Evolutionary conservation across 2,329 filamentous ascomycete genomes (phyloP), one percentile per base, ranked within the genome.

Genomic region (Aspergillus awamori): DNA sequence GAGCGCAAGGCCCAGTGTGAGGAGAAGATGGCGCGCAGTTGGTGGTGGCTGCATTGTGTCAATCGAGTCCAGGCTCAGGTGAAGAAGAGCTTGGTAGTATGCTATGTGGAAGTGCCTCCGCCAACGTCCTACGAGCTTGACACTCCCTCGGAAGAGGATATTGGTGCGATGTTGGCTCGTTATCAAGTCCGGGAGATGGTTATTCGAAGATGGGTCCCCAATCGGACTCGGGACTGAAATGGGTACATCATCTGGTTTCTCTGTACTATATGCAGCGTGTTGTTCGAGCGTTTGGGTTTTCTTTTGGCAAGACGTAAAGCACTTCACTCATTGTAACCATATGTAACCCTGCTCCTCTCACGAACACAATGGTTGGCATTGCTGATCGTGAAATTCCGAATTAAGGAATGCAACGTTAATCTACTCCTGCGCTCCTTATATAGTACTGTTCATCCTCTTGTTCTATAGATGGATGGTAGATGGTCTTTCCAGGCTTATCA

Each of bases 21-120:
- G 47, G 71, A 71, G 33, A 79, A 79, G 63, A 73, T 75, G 64
- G 72, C 71, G 22, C 78, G 76, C 58, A 78, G 71, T 59, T 82
- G 80, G 80, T 81, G 79, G 80, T 81, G 80, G 80, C 64, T 98
- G 54, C 94, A 97, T 78, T 90, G 91, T 49, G 85, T 96, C 48
- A 96, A 97, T 66, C 87, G 95, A 8, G 93, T 98, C 15, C 87
- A 98, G 69, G 89, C 89, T 1, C 92, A 96, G 69, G 95, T 96
- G 5, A 87, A 89, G 73, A 99, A 99, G 83, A 97, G 88, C 53
- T 76, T 99, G 67, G 88, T 98, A 39, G 75, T 99, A 33, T 89
- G 91, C 43, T 99, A 97, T 72, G 93, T 99, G 11, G 93, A 98
- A 65, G 84, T 99, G 5, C 95, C 95, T 2, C 84, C 89, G 3